Evolutionary conservation across 2,329 filamentous ascomycete genomes (phyloP).

Genomic region (Penicillium palitans): DNA sequence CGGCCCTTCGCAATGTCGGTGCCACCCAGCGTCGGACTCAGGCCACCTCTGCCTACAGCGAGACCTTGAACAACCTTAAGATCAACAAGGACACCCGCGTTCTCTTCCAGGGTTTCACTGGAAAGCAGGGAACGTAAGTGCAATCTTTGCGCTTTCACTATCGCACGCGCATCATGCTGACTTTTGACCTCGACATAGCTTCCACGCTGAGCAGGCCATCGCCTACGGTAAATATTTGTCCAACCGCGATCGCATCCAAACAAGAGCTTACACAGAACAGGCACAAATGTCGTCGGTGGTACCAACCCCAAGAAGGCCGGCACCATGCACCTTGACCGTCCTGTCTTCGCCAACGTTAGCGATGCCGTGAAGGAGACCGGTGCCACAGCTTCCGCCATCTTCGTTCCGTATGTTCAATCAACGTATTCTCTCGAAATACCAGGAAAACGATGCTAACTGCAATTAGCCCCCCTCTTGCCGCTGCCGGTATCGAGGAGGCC

Average conservation of each 20-base stretch:
- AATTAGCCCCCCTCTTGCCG: conserved; percentile 80
- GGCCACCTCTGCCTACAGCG: conserved; percentile 65
- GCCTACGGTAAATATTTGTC: conserved; percentile 74
- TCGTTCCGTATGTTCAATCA: conserved; percentile 71
- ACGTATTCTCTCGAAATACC: neutral
- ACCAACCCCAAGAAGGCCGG: conserved; percentile 99
- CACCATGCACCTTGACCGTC: conserved; percentile 80
- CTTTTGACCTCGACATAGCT: conserved; percentile 56
- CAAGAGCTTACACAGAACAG: conserved; percentile 49
- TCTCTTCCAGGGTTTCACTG: conserved; percentile 95
- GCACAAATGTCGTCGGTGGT: conserved; percentile 95
- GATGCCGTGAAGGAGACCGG: conserved; percentile 89
- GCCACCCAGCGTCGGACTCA: conserved; percentile 67
- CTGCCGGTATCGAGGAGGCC: conserved; percentile 94
- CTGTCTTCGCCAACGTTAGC: conserved; percentile 85
- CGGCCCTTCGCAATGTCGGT: conserved; percentile 66
- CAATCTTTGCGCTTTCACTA: neutral
- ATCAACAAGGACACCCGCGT: conserved; percentile 94
- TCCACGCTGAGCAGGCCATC: conserved; percentile 96
- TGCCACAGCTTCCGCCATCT: conserved; percentile 89
- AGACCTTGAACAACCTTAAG: conserved; percentile 81
- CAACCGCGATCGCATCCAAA: conserved; percentile 18
- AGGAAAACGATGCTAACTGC: conserved; percentile 22
- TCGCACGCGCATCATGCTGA: conserved; percentile 34
- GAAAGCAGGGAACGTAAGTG: conserved; percentile 89